Percentiles rank a stretch among this genome's conserved stretches.
Conservation (phyloP, 371 early-diverging fungal genomes). For the Dichotomocladium elegans region DNA sequence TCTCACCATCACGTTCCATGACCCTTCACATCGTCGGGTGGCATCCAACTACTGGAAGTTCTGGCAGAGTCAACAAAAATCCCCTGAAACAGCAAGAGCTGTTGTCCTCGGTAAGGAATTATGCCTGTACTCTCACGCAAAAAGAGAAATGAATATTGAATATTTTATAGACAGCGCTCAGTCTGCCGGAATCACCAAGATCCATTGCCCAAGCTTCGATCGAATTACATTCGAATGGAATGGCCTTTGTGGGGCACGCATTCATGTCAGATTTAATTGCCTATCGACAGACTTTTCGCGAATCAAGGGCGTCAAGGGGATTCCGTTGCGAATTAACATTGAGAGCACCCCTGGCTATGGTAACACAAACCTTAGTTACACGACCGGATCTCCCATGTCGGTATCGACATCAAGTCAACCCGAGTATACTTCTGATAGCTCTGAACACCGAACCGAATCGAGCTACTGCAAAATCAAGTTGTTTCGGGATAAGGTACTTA, state of each 20-base stretch:
- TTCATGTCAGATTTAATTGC: conserved; percentile 71
- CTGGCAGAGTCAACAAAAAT: conserved; percentile 73
- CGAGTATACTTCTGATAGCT: too few species aligned
- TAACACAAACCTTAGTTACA: too few species aligned
- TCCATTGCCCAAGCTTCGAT: conserved; percentile 61
- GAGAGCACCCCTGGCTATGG: too few species aligned
- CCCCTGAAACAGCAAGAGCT: conserved; percentile 60
- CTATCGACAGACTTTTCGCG: conserved; percentile 80
- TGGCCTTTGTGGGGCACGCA: conserved; percentile 63
- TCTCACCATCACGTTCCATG: conserved; percentile 69
- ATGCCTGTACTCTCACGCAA: not conserved
- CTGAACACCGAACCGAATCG: too few species aligned
- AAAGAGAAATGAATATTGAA: too few species aligned
- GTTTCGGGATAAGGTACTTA: conserved; percentile 73
- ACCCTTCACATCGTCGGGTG: conserved; percentile 62
- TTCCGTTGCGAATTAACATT: conserved; percentile 57
- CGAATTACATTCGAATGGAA: conserved; percentile 72
- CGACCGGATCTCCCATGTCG: too few species aligned
- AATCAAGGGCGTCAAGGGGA: conserved; percentile 84
- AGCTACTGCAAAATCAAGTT: conserved; percentile 67
- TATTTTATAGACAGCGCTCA: conserved; percentile 17
- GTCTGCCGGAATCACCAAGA: conserved; percentile 42
- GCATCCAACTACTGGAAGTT: conserved; percentile 73
- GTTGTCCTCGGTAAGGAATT: conserved; percentile 52
- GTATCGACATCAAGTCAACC: conserved; percentile 4